A percentile compares a stretch with the other conserved stretches of the same genome.
These are phyloP conservation scores for Coemansia sp. DNA, from an alignment of 192 early-diverging fungal species.

Conservation along the genomic window DNA sequence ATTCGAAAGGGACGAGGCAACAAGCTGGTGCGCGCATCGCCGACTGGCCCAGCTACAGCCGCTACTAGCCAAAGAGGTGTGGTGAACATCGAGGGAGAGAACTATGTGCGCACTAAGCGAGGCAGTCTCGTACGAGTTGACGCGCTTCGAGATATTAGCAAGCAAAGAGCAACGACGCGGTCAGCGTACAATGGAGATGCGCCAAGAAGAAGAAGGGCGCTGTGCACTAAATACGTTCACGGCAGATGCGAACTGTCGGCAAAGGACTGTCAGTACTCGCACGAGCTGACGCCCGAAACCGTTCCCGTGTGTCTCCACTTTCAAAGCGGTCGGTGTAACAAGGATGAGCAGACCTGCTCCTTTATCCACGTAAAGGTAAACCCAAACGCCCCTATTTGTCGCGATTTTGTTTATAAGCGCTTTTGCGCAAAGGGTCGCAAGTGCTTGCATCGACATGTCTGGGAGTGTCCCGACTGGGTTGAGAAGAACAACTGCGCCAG, in stretches of 20 bases:
- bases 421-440: conserved; percentile 61
- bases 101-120: conserved; percentile 41
- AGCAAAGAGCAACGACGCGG: conserved; percentile 10
- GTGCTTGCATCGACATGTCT: conserved; percentile 67
- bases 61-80: no score
- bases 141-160: conserved; percentile 13
- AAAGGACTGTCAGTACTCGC: conserved; percentile 60
- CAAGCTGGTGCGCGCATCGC: no score
- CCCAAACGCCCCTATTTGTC: conserved; percentile 65
- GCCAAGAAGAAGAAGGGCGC: background rate
- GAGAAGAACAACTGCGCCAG: conserved; percentile 62
- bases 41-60: no score
- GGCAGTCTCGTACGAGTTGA: conserved; percentile 37
- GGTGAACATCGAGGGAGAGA: conserved; percentile 39
- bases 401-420: conserved; percentile 65
- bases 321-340: conserved; percentile 63
- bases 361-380: conserved; percentile 64
- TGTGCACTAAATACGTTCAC: conserved; percentile 40
- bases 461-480: conserved; percentile 72
- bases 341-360: conserved; percentile 48
- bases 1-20: no score
- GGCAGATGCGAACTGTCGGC: conserved; percentile 22
- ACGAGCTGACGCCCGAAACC: conserved; percentile 58
- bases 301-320: conserved; percentile 69
- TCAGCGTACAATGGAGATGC: background rate